Base-by-base conservation (phyloP, 2,329 filamentous ascomycete species). In the Penicillium concentricum region DNA sequence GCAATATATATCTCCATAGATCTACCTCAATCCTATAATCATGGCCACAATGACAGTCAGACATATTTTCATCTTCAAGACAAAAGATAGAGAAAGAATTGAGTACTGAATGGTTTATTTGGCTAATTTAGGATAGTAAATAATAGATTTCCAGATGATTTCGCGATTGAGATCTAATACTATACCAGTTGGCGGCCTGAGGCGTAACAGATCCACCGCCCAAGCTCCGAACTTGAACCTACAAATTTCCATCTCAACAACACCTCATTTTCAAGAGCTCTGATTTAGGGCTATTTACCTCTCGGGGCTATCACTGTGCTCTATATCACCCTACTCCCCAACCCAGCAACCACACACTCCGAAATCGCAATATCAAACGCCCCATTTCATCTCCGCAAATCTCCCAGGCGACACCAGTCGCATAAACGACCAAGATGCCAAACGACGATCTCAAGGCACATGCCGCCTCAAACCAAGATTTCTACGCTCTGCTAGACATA, bases 401-500 rank as follows among this genome's bases (percentile, higher is more conserved):
- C 54, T 66, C 71, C 26, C 67, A 66, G 35, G 79, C 57, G 76
- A 78, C 60, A 72, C 41, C 73, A 81, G 70, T 83, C 85, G 60
- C 84, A 85, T 51, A 50, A 48, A 18, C 42, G 57, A 62, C 57
- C 55, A 76, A 72, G 65, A 68, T 72, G 56, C 66, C 73, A 38
- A 69, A 67, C 42, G 77, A 79, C 57, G 76, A 79, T 59, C 72
- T 79, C 41, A 75, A 82, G 70, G 83, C 85, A 60, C 84, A 85
- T 65, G 86, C 86, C 41, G 78, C 81, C 53, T 79, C 82, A n/a
- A 79, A 82, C 56, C 73, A 85, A 64, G 90, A 96, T 74, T 89
- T 93, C 61, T 96, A 94, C 78, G 85, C 84, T 26, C 82, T 96
- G 26, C 83, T 96, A 16, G 83, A 83, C 54, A 80, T 94, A 48